phyloP scores from a whole-genome alignment of 192 early-diverging fungal species.

The Entomortierella parvispora region DNA sequence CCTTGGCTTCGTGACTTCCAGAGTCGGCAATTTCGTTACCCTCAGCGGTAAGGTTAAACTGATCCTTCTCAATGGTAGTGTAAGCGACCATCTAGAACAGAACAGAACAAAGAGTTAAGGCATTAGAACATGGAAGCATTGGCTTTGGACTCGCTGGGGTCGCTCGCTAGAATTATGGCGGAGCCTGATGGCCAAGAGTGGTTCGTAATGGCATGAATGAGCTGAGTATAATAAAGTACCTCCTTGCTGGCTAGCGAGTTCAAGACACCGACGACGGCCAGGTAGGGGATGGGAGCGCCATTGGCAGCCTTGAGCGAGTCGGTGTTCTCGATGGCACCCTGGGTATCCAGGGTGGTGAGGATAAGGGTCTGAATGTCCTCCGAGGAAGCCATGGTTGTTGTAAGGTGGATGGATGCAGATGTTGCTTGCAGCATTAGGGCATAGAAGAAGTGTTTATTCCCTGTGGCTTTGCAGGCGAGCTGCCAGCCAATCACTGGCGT shows the following conservation, averaged over 20 bases:
- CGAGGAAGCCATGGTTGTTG: conserved; percentile 44
- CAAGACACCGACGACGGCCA: conserved; percentile 80
- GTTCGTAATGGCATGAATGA: too few species aligned
- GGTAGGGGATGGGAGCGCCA: conserved; percentile 72
- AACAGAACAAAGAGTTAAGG: neutral
- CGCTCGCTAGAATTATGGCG: too few species aligned
- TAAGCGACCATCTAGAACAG: conserved; percentile 81
- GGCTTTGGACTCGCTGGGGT: neutral
- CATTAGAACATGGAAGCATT: neutral
- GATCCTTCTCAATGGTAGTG: conserved; percentile 79
- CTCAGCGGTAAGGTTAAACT: conserved; percentile 89
- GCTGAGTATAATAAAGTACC: conserved; percentile 68
- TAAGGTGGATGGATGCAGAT: neutral
- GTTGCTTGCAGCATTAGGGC: neutral
- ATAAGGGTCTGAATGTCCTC: conserved; percentile 66
- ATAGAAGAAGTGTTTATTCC: neutral
- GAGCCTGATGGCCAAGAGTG: neutral
- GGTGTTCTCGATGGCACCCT: conserved; percentile 77
- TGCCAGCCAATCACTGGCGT: conserved; percentile 22
- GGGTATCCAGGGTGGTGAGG: conserved; percentile 74
- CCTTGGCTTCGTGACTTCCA: conserved; percentile 93
- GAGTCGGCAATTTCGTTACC: conserved; percentile 84
- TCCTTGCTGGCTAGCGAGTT: conserved; percentile 88
- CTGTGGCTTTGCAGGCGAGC: neutral
- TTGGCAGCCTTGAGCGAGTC: conserved; percentile 63